Conservation (phyloP, 2,329 filamentous ascomycete species). For the Hypoxylon sp. region DNA sequence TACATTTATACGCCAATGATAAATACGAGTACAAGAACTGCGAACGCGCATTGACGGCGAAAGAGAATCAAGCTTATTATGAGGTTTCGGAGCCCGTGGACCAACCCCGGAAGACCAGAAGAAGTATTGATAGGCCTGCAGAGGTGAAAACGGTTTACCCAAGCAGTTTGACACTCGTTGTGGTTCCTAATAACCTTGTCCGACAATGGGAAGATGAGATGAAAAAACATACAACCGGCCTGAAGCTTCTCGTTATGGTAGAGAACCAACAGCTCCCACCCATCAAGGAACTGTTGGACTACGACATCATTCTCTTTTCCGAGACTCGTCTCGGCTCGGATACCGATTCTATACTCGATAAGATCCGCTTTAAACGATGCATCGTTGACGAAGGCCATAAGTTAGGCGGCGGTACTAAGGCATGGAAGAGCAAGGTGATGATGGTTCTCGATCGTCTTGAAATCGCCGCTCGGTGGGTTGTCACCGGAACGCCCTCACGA, state of each 20-base stretch:
- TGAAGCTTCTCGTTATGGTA: constrained; percentile 74
- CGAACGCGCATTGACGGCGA: constrained; percentile 62
- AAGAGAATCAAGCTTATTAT: constrained; percentile 69
- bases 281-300: constrained; percentile 68
- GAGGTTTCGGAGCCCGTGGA: constrained; percentile 59
- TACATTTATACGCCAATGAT: constrained; percentile 67
- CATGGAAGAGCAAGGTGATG: constrained; percentile 67
- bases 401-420: constrained; percentile 72
- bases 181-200: constrained; percentile 86
- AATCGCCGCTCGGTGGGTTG: constrained; percentile 84
- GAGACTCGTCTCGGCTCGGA: constrained; percentile 72
- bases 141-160: constrained; percentile 68
- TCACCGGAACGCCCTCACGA: constrained; percentile 89
- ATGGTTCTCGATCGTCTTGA: constrained; percentile 65
- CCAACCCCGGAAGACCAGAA: constrained; percentile 53
- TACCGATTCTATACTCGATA: constrained; percentile 69
- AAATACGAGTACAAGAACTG: constrained; percentile 66
- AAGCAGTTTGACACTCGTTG: constrained; percentile 77
- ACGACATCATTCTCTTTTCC: constrained; percentile 84
- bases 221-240: constrained; percentile 75
- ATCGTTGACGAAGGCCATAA: constrained; percentile 94
- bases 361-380: constrained; percentile 85
- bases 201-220: constrained; percentile 89
- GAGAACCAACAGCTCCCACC: constrained; percentile 67
- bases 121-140: constrained; percentile 50